Conservation (phyloP, 176 grass and related monocot species). For the Tillandsia leiboldiana region DNA sequence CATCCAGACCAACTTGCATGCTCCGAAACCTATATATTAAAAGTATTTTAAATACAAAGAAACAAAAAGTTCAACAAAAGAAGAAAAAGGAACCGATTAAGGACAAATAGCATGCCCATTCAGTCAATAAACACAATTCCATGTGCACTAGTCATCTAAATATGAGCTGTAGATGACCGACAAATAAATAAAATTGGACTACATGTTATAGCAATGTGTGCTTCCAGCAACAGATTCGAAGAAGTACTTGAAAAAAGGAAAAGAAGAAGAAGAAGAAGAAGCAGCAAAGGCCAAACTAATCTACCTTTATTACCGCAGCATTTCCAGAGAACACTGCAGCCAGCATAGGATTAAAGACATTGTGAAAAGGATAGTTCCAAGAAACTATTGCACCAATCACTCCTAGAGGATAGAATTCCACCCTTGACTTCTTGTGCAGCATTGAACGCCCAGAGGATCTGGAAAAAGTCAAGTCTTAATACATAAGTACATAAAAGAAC, state of each 20-base stretch:
- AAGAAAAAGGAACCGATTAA: neutral
- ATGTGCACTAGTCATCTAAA: too few species aligned
- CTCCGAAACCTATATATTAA: constrained; percentile 61
- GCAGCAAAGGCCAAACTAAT: neutral
- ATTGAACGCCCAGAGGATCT: constrained; percentile 82
- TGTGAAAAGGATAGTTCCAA: constrained; percentile 98
- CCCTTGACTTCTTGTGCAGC: constrained; percentile 90
- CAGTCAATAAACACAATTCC: too few species aligned
- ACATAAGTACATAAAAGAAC: constrained; percentile 8
- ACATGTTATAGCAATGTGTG: neutral
- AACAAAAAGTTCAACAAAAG: neutral
- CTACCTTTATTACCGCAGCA: constrained; percentile 98
- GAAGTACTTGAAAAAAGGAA: neutral
- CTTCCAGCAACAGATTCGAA: neutral
- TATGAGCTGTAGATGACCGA: too few species aligned
- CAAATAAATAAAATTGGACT: too few species aligned
- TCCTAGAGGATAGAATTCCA: constrained; percentile 93
- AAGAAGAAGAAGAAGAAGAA: neutral
- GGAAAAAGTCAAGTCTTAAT: constrained; percentile 13
- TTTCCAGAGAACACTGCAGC: constrained; percentile 93
- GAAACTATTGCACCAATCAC: constrained; percentile 96
- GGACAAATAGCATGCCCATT: too few species aligned
- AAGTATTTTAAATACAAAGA: neutral
- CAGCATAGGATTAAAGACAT: constrained; percentile 90
- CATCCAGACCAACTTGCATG: constrained; percentile 96